A percentile compares a stretch with the other conserved stretches of the same genome.
Evolutionary conservation across 768 basidiomycete species (phyloP).

Genomic region (Leccinum rimulosum): DNA sequence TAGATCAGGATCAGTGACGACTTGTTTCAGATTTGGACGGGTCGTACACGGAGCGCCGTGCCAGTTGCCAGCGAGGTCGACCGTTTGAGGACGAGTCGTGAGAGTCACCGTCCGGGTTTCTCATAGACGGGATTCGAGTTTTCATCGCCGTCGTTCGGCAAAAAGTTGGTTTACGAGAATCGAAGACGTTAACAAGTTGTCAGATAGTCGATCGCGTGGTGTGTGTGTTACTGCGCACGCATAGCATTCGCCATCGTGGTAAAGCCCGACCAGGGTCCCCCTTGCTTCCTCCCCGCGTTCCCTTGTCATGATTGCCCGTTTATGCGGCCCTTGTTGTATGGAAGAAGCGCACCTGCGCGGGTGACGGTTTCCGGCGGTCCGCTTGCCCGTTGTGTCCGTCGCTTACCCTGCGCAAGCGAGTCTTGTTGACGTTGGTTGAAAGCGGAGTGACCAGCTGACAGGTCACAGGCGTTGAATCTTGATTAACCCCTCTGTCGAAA

Average conservation of each 20-base stretch:
- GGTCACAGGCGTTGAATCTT: slow-evolving; percentile 2
- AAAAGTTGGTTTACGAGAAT: not conserved
- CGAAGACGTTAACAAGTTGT: not conserved
- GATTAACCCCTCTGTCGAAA: not conserved
- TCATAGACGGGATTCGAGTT: not conserved
- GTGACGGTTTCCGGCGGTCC: not conserved
- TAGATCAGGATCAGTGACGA: not conserved
- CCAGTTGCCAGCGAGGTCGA: not conserved
- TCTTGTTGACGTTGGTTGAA: not conserved
- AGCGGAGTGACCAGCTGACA: not conserved
- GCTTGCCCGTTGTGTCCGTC: not conserved
- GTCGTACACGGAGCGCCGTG: not conserved
- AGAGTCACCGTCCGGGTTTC: not conserved
- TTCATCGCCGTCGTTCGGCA: not conserved
- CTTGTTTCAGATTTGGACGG: not conserved
- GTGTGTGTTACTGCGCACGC: not conserved
- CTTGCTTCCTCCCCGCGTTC: not conserved
- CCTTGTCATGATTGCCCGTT: not conserved
- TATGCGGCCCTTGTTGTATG: not conserved
- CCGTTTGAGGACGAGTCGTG: not conserved
- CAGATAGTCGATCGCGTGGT: not conserved
- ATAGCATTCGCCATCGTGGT: not conserved
- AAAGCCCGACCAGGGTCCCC: not conserved
- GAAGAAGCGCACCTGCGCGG: not conserved
- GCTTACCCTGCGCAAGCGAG: not conserved